Evolutionary conservation across 306 rosid species (phyloP).

Genomic region (Quercus wislizeni): DNA sequence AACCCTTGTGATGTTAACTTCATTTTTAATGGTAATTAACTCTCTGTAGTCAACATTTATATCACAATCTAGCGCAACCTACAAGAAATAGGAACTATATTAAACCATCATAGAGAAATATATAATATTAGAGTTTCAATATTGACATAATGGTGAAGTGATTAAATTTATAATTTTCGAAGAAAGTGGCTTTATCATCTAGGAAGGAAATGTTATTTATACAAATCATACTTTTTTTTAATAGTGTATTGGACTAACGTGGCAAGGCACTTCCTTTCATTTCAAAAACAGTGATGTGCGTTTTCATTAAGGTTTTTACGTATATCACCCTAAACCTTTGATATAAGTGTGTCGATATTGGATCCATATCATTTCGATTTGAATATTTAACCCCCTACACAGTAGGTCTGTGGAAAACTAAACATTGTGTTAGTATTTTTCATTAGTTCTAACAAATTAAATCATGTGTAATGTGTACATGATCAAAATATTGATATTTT

Average conservation of each 20-base stretch:
- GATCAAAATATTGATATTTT: no score
- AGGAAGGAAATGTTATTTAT: background rate
- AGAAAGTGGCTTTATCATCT: no score
- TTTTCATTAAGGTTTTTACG: background rate
- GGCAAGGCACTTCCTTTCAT: background rate
- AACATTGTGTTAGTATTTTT: no score
- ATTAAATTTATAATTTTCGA: no score
- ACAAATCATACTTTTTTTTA: background rate
- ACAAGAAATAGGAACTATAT: background rate
- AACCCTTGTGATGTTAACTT: constrained; percentile 14
- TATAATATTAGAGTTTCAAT: background rate
- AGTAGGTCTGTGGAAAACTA: no score
- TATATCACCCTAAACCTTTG: no score
- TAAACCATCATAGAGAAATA: background rate
- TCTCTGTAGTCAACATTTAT: constrained; percentile 32
- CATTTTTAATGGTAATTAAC: constrained; percentile 10
- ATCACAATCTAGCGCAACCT: constrained; percentile 52
- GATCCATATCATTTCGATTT: no score
- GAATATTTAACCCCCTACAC: no score
- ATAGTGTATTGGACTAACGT: background rate
- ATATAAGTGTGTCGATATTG: no score
- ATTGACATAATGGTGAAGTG: no score
- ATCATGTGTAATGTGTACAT: no score
- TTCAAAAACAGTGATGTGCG: background rate
- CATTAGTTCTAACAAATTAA: no score